phyloP scores from a whole-genome alignment of 768 basidiomycete species.

The Psilocybe cyanescens region DNA sequence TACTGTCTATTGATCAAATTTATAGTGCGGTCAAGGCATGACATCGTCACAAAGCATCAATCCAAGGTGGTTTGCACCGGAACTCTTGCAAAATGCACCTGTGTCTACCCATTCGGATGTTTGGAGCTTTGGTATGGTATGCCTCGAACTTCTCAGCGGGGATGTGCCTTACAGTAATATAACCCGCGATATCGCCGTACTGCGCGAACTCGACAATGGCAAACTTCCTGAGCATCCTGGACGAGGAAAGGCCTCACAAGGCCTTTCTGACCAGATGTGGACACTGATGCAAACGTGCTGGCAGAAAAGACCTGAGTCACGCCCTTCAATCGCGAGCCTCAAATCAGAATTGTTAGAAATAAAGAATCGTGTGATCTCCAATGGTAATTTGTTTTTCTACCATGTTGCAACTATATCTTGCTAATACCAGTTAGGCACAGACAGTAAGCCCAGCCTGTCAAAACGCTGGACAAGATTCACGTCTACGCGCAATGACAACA shows the following conservation, averaged over 20 bases:
- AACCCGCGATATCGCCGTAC: conserved; percentile 35
- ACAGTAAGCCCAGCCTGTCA: not conserved
- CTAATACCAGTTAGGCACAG: not conserved
- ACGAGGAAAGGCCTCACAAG: conserved; percentile 23
- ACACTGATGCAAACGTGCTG: conserved; percentile 46
- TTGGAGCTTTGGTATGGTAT: conserved; percentile 54
- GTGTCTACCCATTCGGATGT: conserved; percentile 45
- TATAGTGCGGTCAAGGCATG: conserved; percentile 32
- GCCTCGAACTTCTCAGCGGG: conserved; percentile 49
- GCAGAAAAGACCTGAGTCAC: conserved; percentile 38
- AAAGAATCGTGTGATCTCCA: conserved; percentile 10
- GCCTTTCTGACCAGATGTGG: conserved; percentile 46
- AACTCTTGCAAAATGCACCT: conserved; percentile 35
- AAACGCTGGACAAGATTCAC: not conserved
- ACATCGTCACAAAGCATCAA: conserved; percentile 28
- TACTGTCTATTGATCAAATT: not conserved
- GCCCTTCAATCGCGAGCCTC: conserved; percentile 43
- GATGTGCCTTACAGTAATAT: conserved; percentile 40
- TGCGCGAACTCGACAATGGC: conserved; percentile 37
- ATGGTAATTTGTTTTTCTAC: not conserved
- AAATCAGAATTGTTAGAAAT: conserved; percentile 29
- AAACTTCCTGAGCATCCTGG: conserved; percentile 42
- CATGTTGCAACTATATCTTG: not conserved
- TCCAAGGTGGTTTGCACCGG: conserved; percentile 47
- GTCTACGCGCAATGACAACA: not conserved